Evolutionary conservation across 2,329 filamentous ascomycete genomes (phyloP).

Genomic region (Dichotomopilus funicola): DNA sequence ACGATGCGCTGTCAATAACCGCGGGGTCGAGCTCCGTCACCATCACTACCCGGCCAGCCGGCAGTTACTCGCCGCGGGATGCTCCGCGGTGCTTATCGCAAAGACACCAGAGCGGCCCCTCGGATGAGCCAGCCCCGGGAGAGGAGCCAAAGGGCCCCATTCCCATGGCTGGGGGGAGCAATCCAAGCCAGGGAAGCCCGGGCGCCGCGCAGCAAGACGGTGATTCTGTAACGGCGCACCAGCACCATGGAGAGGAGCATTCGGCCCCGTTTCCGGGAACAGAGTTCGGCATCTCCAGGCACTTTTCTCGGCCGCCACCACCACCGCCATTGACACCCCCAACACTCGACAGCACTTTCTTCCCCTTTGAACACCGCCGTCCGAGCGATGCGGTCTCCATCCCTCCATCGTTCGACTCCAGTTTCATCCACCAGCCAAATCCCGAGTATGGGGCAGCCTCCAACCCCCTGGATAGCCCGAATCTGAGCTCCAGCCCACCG

Average conservation of each 20-base stretch:
- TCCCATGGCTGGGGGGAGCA: constrained; percentile 15
- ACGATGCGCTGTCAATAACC: constrained; percentile 11
- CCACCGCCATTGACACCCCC: constrained; percentile 46
- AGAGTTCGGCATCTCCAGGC: constrained; percentile 12
- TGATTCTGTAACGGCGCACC: not conserved
- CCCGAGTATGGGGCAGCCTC: constrained; percentile 39
- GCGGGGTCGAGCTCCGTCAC: constrained; percentile 4
- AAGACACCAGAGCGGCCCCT: constrained; percentile 11
- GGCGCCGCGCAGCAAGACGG: not conserved
- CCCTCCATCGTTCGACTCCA: constrained; percentile 31
- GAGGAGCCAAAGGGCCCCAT: constrained; percentile 6
- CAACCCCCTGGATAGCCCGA: constrained; percentile 21
- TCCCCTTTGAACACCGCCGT: constrained; percentile 37
- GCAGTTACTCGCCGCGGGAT: constrained; percentile 10
- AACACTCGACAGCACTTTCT: constrained; percentile 36
- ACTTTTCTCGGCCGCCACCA: constrained; percentile 30
- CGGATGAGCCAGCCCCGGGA: constrained; percentile 12
- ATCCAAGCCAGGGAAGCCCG: not conserved
- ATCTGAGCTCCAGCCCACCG: constrained; percentile 15
- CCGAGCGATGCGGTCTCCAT: constrained; percentile 30
- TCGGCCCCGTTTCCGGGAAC: not conserved
- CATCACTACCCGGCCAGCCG: constrained; percentile 3
- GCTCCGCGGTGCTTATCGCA: constrained; percentile 7
- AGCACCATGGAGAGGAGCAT: not conserved
- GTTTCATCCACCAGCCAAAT: constrained; percentile 44